Evolutionary conservation across 2,329 filamentous ascomycete genomes (phyloP).

Genomic region (Lizonia empirigonia): DNA sequence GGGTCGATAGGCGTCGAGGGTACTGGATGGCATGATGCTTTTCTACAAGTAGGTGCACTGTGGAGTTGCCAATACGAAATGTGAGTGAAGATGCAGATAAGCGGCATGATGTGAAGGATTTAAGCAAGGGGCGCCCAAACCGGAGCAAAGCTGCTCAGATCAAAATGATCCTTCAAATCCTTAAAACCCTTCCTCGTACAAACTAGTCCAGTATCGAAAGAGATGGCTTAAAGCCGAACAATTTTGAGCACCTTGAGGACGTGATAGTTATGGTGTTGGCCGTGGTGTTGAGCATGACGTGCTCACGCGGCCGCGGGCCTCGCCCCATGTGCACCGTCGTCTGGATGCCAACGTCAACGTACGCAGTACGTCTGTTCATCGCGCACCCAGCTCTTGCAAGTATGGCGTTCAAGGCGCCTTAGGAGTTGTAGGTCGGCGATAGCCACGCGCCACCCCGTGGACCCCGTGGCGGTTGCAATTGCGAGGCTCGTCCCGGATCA

Average conservation of each 20-base stretch:
- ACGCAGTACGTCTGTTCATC: background rate
- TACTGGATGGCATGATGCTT: background rate
- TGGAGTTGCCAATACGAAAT: background rate
- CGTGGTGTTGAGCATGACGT: background rate
- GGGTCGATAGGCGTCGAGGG: slow-evolving; percentile 5
- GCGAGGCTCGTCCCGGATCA: slow-evolving; percentile 4
- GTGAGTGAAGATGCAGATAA: slow-evolving; percentile 1
- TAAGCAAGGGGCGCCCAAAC: slow-evolving; percentile 4
- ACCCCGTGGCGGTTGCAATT: background rate
- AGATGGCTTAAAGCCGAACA: background rate
- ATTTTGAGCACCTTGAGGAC: background rate
- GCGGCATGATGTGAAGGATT: slow-evolving; percentile 3
- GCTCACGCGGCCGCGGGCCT: background rate
- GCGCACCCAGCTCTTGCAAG: background rate
- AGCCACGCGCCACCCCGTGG: background rate
- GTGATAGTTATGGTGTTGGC: background rate
- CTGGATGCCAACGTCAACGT: background rate
- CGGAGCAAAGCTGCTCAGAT: background rate
- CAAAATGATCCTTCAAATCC: slow-evolving; percentile 4
- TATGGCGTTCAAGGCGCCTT: background rate
- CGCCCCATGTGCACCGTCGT: background rate
- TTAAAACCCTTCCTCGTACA: background rate
- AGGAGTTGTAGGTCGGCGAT: background rate
- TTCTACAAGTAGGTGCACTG: slow-evolving; percentile 3
- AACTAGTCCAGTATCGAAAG: background rate